Percentiles rank a stretch among this genome's conserved stretches.
Evolutionary conservation across 441 rosid genomes (phyloP).

Genomic region (Gossypium aridum): DNA sequence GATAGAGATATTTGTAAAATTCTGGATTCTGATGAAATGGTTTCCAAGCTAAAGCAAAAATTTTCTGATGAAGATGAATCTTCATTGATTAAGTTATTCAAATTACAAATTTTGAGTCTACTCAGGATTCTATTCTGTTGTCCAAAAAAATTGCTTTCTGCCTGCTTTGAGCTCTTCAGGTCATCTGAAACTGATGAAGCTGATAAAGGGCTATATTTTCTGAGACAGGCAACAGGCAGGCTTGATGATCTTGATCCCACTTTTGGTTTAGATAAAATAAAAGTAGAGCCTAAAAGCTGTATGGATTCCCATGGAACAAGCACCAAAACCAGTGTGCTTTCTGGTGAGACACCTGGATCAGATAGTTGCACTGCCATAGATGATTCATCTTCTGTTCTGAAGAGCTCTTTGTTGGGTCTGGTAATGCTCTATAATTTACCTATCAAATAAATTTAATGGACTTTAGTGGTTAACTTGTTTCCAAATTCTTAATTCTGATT

Average conservation of each 20-base stretch:
- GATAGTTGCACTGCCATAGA: constrained; percentile 27
- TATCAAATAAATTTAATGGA: not conserved
- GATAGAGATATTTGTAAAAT: constrained; percentile 47
- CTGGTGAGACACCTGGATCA: constrained; percentile 23
- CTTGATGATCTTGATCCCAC: constrained; percentile 30
- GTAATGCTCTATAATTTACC: constrained; percentile 33
- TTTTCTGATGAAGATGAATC: constrained; percentile 46
- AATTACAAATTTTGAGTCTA: constrained; percentile 49
- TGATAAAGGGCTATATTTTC: constrained; percentile 53
- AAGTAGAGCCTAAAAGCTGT: constrained; percentile 30
- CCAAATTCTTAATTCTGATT: constrained; percentile 9
- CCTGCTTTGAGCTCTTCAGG: constrained; percentile 67
- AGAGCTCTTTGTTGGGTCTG: constrained; percentile 68
- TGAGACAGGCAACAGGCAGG: constrained; percentile 49
- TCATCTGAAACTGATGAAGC: constrained; percentile 45
- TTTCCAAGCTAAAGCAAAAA: constrained; percentile 62
- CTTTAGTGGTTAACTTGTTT: not conserved
- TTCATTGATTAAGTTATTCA: constrained; percentile 47
- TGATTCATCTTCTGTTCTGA: constrained; percentile 29
- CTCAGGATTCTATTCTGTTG: constrained; percentile 56
- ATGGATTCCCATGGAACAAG: constrained; percentile 32
- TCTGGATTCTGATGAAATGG: constrained; percentile 40
- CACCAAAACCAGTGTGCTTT: constrained; percentile 22
- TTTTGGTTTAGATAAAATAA: constrained; percentile 21
- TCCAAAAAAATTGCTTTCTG: constrained; percentile 62